Evolutionary conservation across 2,329 filamentous ascomycete species (phyloP), one percentile per base, ranked within the genome.

Genomic region (Samsoniella hepiali): DNA sequence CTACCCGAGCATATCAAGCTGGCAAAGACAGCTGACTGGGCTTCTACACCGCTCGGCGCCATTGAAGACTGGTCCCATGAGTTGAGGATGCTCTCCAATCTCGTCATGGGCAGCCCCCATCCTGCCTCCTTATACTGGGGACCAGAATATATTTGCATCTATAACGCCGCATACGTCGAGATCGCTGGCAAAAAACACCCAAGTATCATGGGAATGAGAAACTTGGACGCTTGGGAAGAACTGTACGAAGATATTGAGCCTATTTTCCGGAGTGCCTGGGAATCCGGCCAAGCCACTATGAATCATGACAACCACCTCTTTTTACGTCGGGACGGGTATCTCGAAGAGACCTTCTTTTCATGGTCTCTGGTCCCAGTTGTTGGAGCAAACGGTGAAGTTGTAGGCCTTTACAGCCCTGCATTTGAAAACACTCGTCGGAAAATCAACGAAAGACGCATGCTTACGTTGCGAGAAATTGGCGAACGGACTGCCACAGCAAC

Each of bases 51-150:
- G 4, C 78, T 95, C 1, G 91, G 91, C 0, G 89, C 91, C 0
- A 91, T 95, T 27, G 88, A 91, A 66, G 77, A 81, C 55, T 96
- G 91, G 91, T 78, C 83, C 1, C 77, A 84, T 36, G 89, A 93
- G 68, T 76, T 95, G 56, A 84, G 91, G 61, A 85, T 87, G 66
- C 91, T 93, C 87, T 88, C 90, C 57, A 94, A 93, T 72, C 76
- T 94, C 50, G 86, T 96, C 68, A 93, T 95, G 90, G 88, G 85
- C 15, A 89, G 85, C 64, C 90, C 90, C 11, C 87, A 92, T 70
- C 88, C 89, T 1, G 86, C 88, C 5, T 88, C 89, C 8, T 86
- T 93, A 81, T 94, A 93, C 72, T 94, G 91, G 91, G 91, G 91
- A 0, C 79, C 82, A 2, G 87, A 93, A 13, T 79, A 85, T 49